Percentiles rank a stretch among this genome's conserved stretches.
phyloP scores from a whole-genome alignment of 306 rosid genomes.

The Citrullus amarus region DNA sequence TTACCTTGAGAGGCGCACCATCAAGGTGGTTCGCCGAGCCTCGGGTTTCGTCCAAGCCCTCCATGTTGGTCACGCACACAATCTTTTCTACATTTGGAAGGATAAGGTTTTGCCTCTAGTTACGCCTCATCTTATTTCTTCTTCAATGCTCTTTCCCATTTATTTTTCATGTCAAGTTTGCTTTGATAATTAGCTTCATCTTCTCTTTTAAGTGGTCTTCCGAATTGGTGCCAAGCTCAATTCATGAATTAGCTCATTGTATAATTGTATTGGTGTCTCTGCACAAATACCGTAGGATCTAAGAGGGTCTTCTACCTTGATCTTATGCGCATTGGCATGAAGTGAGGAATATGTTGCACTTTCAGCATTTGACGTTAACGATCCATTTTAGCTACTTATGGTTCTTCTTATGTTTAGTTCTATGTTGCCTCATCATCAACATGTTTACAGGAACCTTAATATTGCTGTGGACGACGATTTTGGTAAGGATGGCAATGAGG shows the following conservation, averaged over 20 bases:
- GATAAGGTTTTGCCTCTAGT: conserved; percentile 42
- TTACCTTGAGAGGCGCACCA: conserved; percentile 53
- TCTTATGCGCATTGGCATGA: background rate
- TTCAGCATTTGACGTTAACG: background rate
- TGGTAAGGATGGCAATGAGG: conserved; percentile 53
- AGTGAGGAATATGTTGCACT: background rate
- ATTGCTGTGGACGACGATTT: conserved; percentile 75
- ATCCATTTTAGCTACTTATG: background rate
- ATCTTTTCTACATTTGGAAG: conserved; percentile 80
- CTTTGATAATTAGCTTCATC: background rate
- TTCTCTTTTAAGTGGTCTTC: background rate
- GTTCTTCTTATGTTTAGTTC: background rate
- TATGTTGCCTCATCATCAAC: background rate
- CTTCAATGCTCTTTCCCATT: background rate
- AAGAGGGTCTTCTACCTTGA: background rate
- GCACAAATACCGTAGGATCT: background rate
- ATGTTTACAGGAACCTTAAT: conserved; percentile 63
- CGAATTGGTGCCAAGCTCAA: background rate
- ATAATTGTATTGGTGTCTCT: background rate
- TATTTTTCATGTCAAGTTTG: background rate
- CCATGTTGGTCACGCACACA: conserved; percentile 86
- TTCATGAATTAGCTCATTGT: background rate
- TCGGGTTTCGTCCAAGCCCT: conserved; percentile 85
- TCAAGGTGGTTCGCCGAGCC: conserved; percentile 96
- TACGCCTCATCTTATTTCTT: background rate